Base-by-base conservation (phyloP, 2,329 filamentous ascomycete genomes). In the Epichloe sylvatica region DNA sequence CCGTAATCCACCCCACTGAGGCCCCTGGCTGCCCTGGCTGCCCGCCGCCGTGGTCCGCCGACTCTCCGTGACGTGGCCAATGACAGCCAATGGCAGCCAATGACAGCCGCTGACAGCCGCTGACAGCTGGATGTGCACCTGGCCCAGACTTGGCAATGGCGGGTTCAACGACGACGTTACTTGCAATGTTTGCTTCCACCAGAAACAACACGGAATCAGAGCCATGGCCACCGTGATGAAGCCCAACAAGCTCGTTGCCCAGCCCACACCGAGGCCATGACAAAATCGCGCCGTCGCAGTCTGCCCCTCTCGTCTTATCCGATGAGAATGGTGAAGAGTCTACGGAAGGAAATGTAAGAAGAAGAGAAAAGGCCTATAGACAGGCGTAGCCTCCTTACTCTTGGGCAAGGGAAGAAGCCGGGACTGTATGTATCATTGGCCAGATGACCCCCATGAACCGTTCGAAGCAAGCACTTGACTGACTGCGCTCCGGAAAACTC, bases 221-320 rank as follows among this genome's bases (percentile, higher is more conserved):
- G 65, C 55, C 50, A 69, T 60, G 2, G 40, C 58, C 1, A 70
- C 53, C 3, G 67, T 58, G 23, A 71, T 56, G 52, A 70, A 70
- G 1, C 54, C 70, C 15, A 71, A 56, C 3, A 71, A 49, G 23
- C 62, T 67, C 52, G 68, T 71, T n/a, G 68, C 70, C 70, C 69
- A 72, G 3, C 69, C 69, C 1, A 67, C 60, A 0, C 67, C 67
- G 5, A 73, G 7, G 7, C 3, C 25, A 30, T 30, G 25, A 30
- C 7, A 8, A 30, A 30, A 30, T 9, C 25, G 25, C 25, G 25
- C 25, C 25, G 7, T 25, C 25, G 25, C 25, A 30, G 8, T 30
- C 25, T 9, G 7, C 2, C 25, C 25, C 25, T 30, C 25, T 30
- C 25, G 7, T 30, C 25, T 30, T 3, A 30, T 30, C 25, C 25